Evolutionary conservation across 2,329 filamentous ascomycete species (phyloP).

Genomic region (Xylariaceae sp.): DNA sequence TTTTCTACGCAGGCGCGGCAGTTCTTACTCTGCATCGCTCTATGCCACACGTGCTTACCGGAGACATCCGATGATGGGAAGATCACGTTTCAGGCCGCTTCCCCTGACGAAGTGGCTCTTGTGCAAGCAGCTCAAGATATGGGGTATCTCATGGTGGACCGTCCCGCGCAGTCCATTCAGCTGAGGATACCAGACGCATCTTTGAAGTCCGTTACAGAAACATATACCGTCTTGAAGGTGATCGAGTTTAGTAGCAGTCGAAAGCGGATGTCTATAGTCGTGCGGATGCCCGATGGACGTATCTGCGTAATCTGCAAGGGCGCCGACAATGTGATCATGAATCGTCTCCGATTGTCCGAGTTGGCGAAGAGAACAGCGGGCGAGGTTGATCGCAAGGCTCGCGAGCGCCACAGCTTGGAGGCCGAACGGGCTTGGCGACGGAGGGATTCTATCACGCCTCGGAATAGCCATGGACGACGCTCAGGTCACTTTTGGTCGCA

Average conservation of each 20-base stretch:
- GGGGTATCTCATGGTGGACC: constrained; percentile 70
- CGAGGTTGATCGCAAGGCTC: constrained; percentile 58
- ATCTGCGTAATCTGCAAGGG: constrained; percentile 87
- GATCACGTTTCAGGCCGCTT: constrained; percentile 80
- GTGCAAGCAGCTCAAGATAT: constrained; percentile 81
- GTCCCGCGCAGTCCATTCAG: constrained; percentile 64
- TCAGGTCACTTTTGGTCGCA: constrained; percentile 30
- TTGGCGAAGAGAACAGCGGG: constrained; percentile 71
- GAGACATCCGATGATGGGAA: constrained; percentile 66
- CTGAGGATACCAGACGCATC: constrained; percentile 38
- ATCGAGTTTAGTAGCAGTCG: constrained; percentile 87
- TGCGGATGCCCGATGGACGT: constrained; percentile 75
- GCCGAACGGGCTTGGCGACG: constrained; percentile 31
- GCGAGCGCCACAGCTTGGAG: constrained; percentile 52
- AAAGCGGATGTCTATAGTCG: constrained; percentile 85
- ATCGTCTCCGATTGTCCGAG: constrained; percentile 65
- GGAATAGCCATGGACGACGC: constrained; percentile 39
- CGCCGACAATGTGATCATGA: constrained; percentile 77
- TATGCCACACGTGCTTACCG: constrained; percentile 91
- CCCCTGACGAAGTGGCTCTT: constrained; percentile 82
- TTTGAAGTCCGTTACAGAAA: constrained; percentile 46
- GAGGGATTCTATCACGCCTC: constrained; percentile 30
- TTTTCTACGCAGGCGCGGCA: constrained; percentile 76
- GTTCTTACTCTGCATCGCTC: constrained; percentile 75
- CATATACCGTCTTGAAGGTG: constrained; percentile 75